Base-by-base conservation (phyloP, 208 protist species). In the Leishmania lainsoni region DNA sequence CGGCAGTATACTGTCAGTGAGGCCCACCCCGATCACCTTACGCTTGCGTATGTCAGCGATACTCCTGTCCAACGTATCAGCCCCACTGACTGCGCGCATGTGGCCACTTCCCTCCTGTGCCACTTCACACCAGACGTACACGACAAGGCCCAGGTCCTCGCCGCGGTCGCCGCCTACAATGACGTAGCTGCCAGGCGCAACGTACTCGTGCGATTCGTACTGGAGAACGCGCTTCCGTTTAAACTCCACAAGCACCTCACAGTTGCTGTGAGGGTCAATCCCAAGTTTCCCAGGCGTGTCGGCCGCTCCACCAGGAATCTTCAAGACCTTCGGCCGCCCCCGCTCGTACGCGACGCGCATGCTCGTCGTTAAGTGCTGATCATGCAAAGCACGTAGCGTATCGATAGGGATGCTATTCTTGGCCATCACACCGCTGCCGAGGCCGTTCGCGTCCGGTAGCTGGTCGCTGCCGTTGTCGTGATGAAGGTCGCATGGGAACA, bases 341-440 rank as follows among this genome's bases (percentile, higher is more conserved):
- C 90, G 84, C 42, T 90, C 83, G 81, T 94, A 94, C 22, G 59
- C 71, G 2, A 91, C 89, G 0, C 81, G 81, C 42, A 95, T 76
- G 51, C 82, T 91, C 17, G 86, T 92, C 26, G 90, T 97, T 35
- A 94, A 61, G 78, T 96, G 89, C 79, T 94, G 94, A 42, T 98
- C 99, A 52, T 98, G 95, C 49, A 99, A 98, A 56, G 94, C 93
- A 14, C 87, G 92, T 20, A 98, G 93, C 78, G 99, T 97, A 58
- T 93, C 99, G 65, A 99, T 95, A 76, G 98, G 97, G 48, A 99
- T 97, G 61, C 99, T 81, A 66, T 95, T 91, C 78, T 78, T 83
- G 8, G 77, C 61, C 22, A 63, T 22, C 16, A 14, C 76, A 35
- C n/a, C 42, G 48, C 74, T 80, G 81, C 78, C 72, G 59, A 63